Base-by-base conservation (phyloP, 2,329 filamentous ascomycete genomes). In the Raffaelea arxii region DNA sequence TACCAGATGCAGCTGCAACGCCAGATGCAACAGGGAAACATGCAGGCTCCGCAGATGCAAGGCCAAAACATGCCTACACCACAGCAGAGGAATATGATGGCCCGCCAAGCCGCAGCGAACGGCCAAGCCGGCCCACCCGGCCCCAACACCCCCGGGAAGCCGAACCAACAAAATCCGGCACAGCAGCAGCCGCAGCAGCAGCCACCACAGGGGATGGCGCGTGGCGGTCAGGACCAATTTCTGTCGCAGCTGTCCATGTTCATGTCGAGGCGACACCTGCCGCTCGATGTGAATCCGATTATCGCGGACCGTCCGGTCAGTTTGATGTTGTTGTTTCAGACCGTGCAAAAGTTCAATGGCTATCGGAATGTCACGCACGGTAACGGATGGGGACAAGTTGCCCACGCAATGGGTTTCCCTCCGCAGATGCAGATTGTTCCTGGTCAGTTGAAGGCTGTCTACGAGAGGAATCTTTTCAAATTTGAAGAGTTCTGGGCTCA, bases 1-100 rank as follows among this genome's bases (percentile, higher is more conserved):
- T 91, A 94, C 58, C 86, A 94, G 55, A 85, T 94, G 78, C 84
- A 86, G 50, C 65, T 94, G 44, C 86, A 94, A 57, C 79, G 84
- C 47, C 86, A 90, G 57, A 74, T 84, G 36, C 80, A 85, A 51
- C 78, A 82, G 52, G 69, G 64, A 39, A 66, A 64, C 38, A 67
- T 73, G 62, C 65, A 70, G 32, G 64, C 63, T 55, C 61, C 58
- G 7, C 61, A 62, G 39, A 57, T 60, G 52, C 55, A 51, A 24
- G 49, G 49, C 12, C 59, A 59, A 43, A 58, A 55, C 51, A 58
- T 59, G 42, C 12, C 43, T 12, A 10, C 41, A 22, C 47, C 46
- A 18, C 50, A 46, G 21, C 41, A n/a, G n/a, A n/a, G 46, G 19
- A 25, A 25, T 18, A 44, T 75, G 67, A 74, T 78, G 67, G 65